Evolutionary conservation across 2,329 filamentous ascomycete genomes (phyloP).

Genomic region (Colletotrichum endophyticum): DNA sequence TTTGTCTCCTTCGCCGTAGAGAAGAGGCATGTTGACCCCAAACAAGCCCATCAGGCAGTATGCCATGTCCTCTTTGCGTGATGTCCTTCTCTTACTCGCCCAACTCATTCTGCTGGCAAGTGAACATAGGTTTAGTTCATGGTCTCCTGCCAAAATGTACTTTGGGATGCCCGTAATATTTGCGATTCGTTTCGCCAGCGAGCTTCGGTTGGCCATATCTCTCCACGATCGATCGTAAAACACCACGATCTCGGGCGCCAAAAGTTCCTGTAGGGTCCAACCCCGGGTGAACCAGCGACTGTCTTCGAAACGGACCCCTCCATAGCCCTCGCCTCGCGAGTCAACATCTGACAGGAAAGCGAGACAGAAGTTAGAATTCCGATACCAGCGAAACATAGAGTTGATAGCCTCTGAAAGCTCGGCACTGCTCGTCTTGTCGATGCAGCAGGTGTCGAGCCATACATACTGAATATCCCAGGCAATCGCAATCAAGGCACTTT

Average conservation of each 20-base stretch:
- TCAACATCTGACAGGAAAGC: slow-evolving; percentile 31
- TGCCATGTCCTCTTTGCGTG: slow-evolving; percentile 26
- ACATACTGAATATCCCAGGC: slow-evolving; percentile 14
- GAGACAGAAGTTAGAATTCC: slow-evolving; percentile 33
- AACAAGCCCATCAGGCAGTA: slow-evolving; percentile 33
- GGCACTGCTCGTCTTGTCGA: slow-evolving; percentile 35
- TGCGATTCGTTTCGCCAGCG: no score
- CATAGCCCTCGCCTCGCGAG: background rate
- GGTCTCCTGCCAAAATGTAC: no score
- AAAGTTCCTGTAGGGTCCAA: slow-evolving; percentile 18
- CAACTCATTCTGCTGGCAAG: slow-evolving; percentile 26
- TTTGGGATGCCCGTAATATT: no score
- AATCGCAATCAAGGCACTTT: no score
- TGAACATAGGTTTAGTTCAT: no score
- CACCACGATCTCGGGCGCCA: slow-evolving; percentile 8
- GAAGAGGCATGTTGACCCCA: slow-evolving; percentile 27
- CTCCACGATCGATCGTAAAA: no score
- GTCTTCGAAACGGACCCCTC: background rate
- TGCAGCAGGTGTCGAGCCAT: slow-evolving; percentile 42
- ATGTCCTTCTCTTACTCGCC: slow-evolving; percentile 27
- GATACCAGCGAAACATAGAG: slow-evolving; percentile 34
- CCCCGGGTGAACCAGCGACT: background rate
- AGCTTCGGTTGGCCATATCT: no score
- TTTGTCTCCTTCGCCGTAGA: slow-evolving; percentile 30
- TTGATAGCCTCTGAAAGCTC: slow-evolving; percentile 36